Evolutionary conservation across 2,329 filamentous ascomycete species (phyloP), one percentile per base, ranked within the genome.

Genomic region (Cladosporium sp.): DNA sequence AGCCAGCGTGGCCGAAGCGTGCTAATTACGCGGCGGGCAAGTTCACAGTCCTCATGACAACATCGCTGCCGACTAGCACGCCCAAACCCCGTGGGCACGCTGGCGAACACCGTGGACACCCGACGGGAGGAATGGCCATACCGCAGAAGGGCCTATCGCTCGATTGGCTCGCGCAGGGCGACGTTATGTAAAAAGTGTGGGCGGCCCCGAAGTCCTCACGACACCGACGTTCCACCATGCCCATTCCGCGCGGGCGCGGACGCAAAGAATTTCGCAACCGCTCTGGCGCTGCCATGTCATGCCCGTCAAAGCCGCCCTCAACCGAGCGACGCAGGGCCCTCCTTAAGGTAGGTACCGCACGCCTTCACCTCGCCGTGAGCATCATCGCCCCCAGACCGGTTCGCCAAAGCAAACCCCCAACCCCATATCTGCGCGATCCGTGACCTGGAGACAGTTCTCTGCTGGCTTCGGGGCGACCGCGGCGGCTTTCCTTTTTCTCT

Each of bases 381-480:
- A 32, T 22, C 42, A 38, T 28, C 14, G 14, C 38, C 46, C 46
- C 48, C 42, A 40, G 13, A 43, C 22, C 14, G 38, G 37, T 49
- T 49, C 38, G 28, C 34, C 33, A 28, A 28, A 28, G 22, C 4
- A 28, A 28, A 28, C 34, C 38, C 38, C n/a, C 31, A 43, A 43
- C 48, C 48, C 48, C 48, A 50, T 50, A 50, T 28, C 40, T 50
- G 32, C 14, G 31, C 43, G 48, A 50, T 50, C 48, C 48, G 48
- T 50, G 48, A 43, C 48, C 48, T 50, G 48, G 48, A 50, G 48
- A 50, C 48, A 28, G 28, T 32, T 37, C 22, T 43, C 16, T 43
- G n/a, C 40, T 49, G 35, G 48, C 34, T 22, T 43, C 48, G 48
- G 48, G 43, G 40, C 22, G 48, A 50, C 38, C 19, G 48, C 48